Percentiles rank a stretch among this genome's conserved stretches.
Evolutionary conservation across 1,284 basidiomycete genomes (phyloP).

Genomic region (Singerocomus inundabilis): DNA sequence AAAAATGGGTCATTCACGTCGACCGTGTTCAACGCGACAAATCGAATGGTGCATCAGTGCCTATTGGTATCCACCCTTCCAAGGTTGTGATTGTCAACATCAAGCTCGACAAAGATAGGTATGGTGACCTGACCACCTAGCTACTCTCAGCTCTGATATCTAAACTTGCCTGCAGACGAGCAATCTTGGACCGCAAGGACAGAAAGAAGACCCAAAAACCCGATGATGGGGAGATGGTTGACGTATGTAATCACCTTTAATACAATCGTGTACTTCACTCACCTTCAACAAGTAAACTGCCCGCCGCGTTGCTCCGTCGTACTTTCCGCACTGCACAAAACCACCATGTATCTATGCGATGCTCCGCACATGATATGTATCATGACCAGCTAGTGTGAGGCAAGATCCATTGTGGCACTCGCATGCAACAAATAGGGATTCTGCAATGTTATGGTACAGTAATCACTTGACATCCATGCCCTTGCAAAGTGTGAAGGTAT

Average conservation of each 20-base stretch:
- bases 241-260: slow-evolving; percentile 49
- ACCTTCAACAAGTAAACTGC: slow-evolving; percentile 23
- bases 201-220: slow-evolving; percentile 56
- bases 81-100: slow-evolving; percentile 94
- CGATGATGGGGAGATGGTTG: slow-evolving; percentile 73
- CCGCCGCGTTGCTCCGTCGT: slow-evolving; percentile 22
- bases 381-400: slow-evolving; percentile 35
- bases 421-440: slow-evolving; percentile 5
- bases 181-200: slow-evolving; percentile 81
- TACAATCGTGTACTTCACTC: slow-evolving; percentile 10
- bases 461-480: neutral
- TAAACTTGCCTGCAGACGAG: slow-evolving; percentile 49
- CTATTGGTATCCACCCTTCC: slow-evolving; percentile 95
- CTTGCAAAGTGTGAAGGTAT: slow-evolving; percentile 16
- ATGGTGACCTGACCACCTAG: slow-evolving; percentile 18
- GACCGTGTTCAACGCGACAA: slow-evolving; percentile 98
- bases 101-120: slow-evolving; percentile 89
- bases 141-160: neutral
- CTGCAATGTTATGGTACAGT: slow-evolving; percentile 15
- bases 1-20: slow-evolving; percentile 99
- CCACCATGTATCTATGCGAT: slow-evolving; percentile 52
- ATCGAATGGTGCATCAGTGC: slow-evolving; percentile 92
- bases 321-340: slow-evolving; percentile 43
- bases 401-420: neutral
- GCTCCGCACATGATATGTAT: slow-evolving; percentile 50